Conservation (phyloP, 1,284 basidiomycete genomes). For the Apiotrichum montevideense region DNA sequence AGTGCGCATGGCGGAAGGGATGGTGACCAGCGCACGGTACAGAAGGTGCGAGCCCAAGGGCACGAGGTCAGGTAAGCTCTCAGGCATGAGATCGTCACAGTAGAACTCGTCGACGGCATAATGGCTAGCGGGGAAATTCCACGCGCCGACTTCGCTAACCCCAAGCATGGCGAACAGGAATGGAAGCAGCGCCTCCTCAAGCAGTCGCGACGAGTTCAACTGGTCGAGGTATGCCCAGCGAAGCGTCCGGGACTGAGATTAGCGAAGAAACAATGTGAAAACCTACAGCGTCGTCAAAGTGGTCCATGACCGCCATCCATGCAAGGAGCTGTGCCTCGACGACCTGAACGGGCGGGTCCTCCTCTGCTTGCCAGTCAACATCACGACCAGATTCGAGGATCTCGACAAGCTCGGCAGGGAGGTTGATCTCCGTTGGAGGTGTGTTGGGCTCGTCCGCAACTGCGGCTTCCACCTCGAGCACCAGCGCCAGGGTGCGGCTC, state of each 20-base stretch:
- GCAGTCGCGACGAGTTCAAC: conserved; percentile 62
- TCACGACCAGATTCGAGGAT: conserved; percentile 55
- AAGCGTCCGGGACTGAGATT: conserved; percentile 36
- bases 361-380: conserved; percentile 43
- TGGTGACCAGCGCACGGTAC: conserved; percentile 70
- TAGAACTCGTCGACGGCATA: conserved; percentile 84
- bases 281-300: conserved; percentile 76
- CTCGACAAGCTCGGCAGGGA: conserved; percentile 63
- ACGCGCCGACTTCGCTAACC: conserved; percentile 42
- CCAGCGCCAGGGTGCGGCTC: conserved; percentile 50
- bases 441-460: conserved; percentile 24
- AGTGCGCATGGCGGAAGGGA: conserved; percentile 73
- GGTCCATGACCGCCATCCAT: conserved; percentile 85
- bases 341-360: conserved; percentile 41
- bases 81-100: conserved; percentile 58
- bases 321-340: conserved; percentile 57
- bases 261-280: not conserved
- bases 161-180: conserved; percentile 64
- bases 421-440: conserved; percentile 31
- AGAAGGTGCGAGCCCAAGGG: conserved; percentile 83
- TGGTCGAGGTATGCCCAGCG: conserved; percentile 70
- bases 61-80: conserved; percentile 51
- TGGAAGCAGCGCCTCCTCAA: conserved; percentile 66
- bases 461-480: conserved; percentile 68
- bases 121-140: conserved; percentile 51